These are phyloP conservation scores for Metarhizium humberi DNA, from an alignment of 2,329 filamentous ascomycete species.

Conservation along the genomic window DNA sequence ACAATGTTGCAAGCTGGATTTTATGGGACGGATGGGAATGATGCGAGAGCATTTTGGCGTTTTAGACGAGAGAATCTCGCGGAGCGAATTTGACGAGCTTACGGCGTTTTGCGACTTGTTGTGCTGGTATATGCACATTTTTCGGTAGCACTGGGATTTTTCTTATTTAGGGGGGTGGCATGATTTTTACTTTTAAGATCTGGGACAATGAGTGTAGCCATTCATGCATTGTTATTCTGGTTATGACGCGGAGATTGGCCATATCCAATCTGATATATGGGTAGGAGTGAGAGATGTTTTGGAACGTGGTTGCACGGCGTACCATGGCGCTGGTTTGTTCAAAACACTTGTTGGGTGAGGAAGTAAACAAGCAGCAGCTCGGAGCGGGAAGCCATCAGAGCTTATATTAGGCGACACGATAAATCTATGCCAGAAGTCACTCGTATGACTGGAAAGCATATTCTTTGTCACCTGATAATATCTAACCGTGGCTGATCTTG, in stretches of 20 bases:
- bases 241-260: background rate
- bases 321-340: conserved; percentile 6
- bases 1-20: conserved; percentile 25
- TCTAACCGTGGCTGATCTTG: too few relatives aligned
- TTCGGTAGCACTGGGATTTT: too few relatives aligned
- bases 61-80: background rate
- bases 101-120: too few relatives aligned
- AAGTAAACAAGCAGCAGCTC: too few relatives aligned
- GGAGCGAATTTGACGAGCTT: background rate
- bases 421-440: too few relatives aligned
- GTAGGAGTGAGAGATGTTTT: background rate
- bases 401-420: too few relatives aligned
- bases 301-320: background rate
- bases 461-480: too few relatives aligned
- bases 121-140: too few relatives aligned
- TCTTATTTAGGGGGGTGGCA: too few relatives aligned
- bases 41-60: background rate
- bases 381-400: too few relatives aligned
- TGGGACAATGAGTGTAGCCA: background rate
- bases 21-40: conserved; percentile 31
- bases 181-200: background rate
- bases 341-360: too few relatives aligned
- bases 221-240: background rate
- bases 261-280: background rate
- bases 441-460: too few relatives aligned